Base-by-base conservation (phyloP, 2,329 filamentous ascomycete species). In the Xenoacremonium recifei region DNA sequence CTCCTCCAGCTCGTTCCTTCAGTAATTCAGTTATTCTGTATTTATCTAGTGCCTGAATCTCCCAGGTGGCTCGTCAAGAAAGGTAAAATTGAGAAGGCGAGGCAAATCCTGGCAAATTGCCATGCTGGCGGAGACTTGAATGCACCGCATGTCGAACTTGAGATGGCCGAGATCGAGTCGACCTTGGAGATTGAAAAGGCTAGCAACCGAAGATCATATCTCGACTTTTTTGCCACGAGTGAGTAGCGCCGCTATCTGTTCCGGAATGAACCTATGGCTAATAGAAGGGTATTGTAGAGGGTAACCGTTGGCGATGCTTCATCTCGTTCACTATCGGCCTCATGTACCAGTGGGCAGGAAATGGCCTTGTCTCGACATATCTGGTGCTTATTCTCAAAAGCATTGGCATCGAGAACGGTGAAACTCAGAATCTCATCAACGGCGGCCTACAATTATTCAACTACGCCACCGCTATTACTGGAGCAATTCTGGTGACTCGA, bases 371-470 rank as follows among this genome's bases (percentile, higher is more conserved):
- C 23, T 61, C 57, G 3, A 68, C 67, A 37, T 68, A 67, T 40
- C 57, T 69, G 3, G 61, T 65, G 4, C 54, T 61, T 1, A 65
- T 69, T 51, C 54, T 70, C 6, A 55, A 61, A 7, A 59, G 60
- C 5, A 55, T 68, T 12, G 66, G 65, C 1, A 63, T 70, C 13
- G 64, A 57, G 6, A 58, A 63, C 15, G 63, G 60, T 3, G 57
- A 64, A 27, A 65, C 64, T 1, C 65, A 68, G n/a, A 50, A 42
- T 2, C 45, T 42, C 12, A 50, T 51, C n/a, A 50, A 34, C 17
- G 49, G 45, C 3, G 41, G 49, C 40, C 45, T 68, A 12, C 67
- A 68, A 34, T 55, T 67, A 2, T 56, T 45, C 39, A 51, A 51
- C 32, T 23, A 61, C 12, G 59, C 67, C 13, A 57, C 65, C 16